Conservation (phyloP, 2,329 filamentous ascomycete species). For the Aspergillus aculeatus region DNA sequence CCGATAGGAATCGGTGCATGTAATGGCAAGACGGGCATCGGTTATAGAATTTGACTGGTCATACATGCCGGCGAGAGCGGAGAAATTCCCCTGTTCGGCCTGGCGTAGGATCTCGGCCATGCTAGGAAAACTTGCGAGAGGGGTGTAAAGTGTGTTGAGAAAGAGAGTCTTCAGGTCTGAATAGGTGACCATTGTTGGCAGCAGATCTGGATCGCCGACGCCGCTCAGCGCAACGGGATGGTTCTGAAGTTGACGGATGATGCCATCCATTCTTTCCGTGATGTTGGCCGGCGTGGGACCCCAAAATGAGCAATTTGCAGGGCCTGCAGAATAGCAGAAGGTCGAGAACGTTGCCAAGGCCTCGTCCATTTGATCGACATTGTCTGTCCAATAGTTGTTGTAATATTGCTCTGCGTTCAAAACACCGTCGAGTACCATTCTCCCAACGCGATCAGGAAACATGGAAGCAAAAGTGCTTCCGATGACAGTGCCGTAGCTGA, state of each 20-base stretch:
- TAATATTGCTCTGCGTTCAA: conserved; percentile 50
- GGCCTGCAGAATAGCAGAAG: conserved; percentile 53
- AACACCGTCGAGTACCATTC: conserved; percentile 46
- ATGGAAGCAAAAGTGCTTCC: conserved; percentile 48
- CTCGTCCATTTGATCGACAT: conserved; percentile 55
- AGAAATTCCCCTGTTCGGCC: conserved; percentile 12
- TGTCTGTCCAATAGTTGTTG: conserved; percentile 48
- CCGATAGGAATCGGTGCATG: conserved; percentile 19
- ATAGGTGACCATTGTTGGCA: conserved; percentile 54
- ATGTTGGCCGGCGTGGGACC: conserved; percentile 22
- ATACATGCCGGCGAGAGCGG: conserved; percentile 13
- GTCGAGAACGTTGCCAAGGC: conserved; percentile 55
- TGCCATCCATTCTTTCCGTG: conserved; percentile 47
- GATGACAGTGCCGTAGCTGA: conserved; percentile 51
- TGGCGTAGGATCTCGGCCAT: conserved; percentile 46
- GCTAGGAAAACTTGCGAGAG: conserved; percentile 42
- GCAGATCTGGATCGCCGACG: conserved; percentile 29
- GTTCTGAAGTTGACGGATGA: conserved; percentile 28
- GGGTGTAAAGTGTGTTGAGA: conserved; percentile 47
- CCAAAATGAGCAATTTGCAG: conserved; percentile 20
- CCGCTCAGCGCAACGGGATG: conserved; percentile 40
- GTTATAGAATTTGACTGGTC: conserved; percentile 12
- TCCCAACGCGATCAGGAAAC: conserved; percentile 41
- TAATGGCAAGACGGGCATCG: conserved; percentile 18
- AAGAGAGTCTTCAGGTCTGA: conserved; percentile 48